A percentile compares a stretch with the other conserved stretches of the same genome.
These are phyloP conservation scores for Globisporangium apiculatum DNA, from an alignment of 352 stramenopile genomes.

Conservation along the genomic window DNA sequence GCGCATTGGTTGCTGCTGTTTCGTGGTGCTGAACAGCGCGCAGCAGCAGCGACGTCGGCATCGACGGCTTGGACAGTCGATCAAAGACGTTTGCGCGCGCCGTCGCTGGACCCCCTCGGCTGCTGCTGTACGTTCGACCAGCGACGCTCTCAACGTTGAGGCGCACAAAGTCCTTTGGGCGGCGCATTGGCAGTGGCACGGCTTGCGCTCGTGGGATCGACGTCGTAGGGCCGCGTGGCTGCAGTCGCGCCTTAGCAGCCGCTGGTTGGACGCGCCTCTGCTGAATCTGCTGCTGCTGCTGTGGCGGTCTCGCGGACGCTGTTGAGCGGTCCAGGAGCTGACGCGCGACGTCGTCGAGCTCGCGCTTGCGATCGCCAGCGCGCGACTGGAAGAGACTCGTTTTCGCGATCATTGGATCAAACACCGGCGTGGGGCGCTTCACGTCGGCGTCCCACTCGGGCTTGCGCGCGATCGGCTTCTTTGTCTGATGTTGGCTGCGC, in stretches of 20 bases:
- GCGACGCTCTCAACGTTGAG: constrained; percentile 50
- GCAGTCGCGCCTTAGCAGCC: no score
- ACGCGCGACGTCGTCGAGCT: constrained; percentile 15
- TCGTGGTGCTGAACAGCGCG: not conserved
- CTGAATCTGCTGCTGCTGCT: not conserved
- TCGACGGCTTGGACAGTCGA: constrained; percentile 21
- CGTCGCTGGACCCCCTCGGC: not conserved
- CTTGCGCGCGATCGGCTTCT: constrained; percentile 4
- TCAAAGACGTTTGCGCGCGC: constrained; percentile 31
- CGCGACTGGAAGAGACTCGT: constrained; percentile 39
- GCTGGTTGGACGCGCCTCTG: no score
- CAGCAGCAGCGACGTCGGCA: constrained; percentile 15
- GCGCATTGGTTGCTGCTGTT: not conserved
- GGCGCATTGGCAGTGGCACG: constrained; percentile 12
- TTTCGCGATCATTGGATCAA: constrained; percentile 50
- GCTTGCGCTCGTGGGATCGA: not conserved
- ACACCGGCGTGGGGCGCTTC: constrained; percentile 19
- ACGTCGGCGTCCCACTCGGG: constrained; percentile 47
- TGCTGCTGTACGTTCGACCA: constrained; percentile 19
- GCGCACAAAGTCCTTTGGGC: constrained; percentile 43
- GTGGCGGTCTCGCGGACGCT: no score
- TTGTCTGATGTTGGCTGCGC: not conserved
- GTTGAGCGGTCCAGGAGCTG: constrained; percentile 2
- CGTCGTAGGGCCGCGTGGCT: no score
- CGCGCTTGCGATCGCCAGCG: constrained; percentile 28